A percentile compares a stretch with the other conserved stretches of the same genome.
Conservation (phyloP, 345 rosid genomes). For the Brassica cretica region DNA sequence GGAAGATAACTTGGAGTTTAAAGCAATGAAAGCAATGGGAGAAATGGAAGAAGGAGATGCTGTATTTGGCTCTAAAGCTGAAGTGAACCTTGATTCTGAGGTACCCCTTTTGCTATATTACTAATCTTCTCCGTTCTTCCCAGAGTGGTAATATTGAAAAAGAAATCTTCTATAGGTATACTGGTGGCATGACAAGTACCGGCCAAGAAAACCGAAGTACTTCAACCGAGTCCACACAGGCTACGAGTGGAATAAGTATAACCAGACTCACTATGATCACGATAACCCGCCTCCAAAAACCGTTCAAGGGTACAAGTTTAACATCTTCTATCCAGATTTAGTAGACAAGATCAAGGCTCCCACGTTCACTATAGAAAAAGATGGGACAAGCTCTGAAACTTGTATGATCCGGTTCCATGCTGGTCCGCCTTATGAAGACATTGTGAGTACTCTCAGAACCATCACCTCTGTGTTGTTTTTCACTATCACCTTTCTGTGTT, state of each 20-base stretch:
- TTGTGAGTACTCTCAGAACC: constrained; percentile 49
- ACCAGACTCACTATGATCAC: constrained; percentile 90
- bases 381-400: constrained; percentile 74
- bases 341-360: constrained; percentile 92
- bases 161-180: constrained; percentile 54
- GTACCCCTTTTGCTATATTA: constrained; percentile 19
- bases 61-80: constrained; percentile 85
- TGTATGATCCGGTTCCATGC: constrained; percentile 94
- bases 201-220: constrained; percentile 93
- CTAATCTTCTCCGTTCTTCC: neutral
- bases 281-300: constrained; percentile 97
- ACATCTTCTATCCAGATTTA: constrained; percentile 92
- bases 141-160: neutral
- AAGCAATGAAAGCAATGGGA: constrained; percentile 95
- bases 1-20: constrained; percentile 82
- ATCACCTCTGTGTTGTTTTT: neutral
- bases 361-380: constrained; percentile 70
- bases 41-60: constrained; percentile 96
- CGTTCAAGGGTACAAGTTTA: constrained; percentile 92
- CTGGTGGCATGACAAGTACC: constrained; percentile 99
- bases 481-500: neutral
- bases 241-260: constrained; percentile 96
- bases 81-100: constrained; percentile 92
- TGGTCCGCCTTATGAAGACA: constrained; percentile 92
- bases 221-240: constrained; percentile 98